Conservation (phyloP, 495 filamentous ascomycete genomes). For the Bryoglossum gracile region DNA sequence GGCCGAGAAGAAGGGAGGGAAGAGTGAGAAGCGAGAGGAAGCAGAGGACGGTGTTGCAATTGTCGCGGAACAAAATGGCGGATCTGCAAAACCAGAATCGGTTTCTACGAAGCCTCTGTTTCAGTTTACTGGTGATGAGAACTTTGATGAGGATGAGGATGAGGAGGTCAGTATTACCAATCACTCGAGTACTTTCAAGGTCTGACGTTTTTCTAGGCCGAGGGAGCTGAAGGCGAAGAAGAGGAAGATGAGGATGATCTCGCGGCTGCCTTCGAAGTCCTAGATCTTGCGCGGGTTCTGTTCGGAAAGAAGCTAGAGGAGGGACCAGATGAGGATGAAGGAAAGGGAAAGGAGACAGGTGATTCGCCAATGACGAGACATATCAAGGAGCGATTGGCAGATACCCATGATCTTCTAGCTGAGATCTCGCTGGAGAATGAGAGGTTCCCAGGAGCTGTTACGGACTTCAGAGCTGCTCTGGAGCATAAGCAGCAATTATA, state of each 20-base stretch:
- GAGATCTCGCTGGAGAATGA: slow-evolving; percentile 96
- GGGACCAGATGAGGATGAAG: slow-evolving; percentile 30
- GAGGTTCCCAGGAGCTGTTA: slow-evolving; percentile 69
- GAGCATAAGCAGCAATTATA: slow-evolving; percentile 69
- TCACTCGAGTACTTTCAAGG: neutral
- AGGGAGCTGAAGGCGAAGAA: slow-evolving; percentile 37
- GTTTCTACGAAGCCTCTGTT: slow-evolving; percentile 65
- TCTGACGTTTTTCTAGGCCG: slow-evolving; percentile 12
- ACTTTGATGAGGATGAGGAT: slow-evolving; percentile 74
- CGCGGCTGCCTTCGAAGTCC: slow-evolving; percentile 79
- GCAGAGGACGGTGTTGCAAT: slow-evolving; percentile 36
- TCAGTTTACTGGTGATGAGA: slow-evolving; percentile 90
- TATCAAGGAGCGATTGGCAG: slow-evolving; percentile 75
- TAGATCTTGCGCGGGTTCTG: slow-evolving; percentile 84
- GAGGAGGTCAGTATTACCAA: slow-evolving; percentile 35
- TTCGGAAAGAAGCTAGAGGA: slow-evolving; percentile 50
- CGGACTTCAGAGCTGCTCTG: slow-evolving; percentile 69
- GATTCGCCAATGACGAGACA: slow-evolving; percentile 47
- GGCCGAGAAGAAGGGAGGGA: slow-evolving; percentile 22
- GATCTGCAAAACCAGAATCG: slow-evolving; percentile 32
- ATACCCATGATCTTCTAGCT: slow-evolving; percentile 84
- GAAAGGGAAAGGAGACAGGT: slow-evolving; percentile 46
- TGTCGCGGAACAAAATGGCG: slow-evolving; percentile 26
- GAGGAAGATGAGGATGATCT: slow-evolving; percentile 88
- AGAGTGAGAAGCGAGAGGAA: slow-evolving; percentile 28